Conservation (phyloP, 2,329 filamentous ascomycete genomes). For the Penicillium occitanis region DNA sequence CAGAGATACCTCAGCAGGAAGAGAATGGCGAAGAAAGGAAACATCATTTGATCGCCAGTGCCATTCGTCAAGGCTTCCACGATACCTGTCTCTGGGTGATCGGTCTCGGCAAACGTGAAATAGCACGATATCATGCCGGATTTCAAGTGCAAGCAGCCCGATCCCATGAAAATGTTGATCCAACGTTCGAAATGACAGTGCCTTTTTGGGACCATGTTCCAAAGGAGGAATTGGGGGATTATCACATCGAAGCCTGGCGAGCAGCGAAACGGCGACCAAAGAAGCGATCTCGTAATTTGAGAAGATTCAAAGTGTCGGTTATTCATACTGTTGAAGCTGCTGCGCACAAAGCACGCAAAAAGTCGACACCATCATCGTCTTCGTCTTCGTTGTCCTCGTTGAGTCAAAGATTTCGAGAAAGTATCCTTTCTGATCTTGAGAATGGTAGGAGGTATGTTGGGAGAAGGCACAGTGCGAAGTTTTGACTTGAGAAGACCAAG, state of each 20-base stretch:
- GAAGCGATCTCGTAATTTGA: background rate
- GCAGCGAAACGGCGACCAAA: conserved; percentile 17
- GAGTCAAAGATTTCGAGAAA: background rate
- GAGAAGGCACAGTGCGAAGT: conserved; percentile 11
- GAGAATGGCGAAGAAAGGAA: conserved; percentile 5
- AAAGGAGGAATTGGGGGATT: conserved; percentile 23
- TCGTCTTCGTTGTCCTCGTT: background rate
- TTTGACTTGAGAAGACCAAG: background rate
- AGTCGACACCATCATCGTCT: background rate
- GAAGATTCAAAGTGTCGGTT: background rate
- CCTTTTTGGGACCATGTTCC: conserved; percentile 20
- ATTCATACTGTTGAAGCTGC: background rate
- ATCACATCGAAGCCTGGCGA: conserved; percentile 20
- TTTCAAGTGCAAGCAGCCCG: conserved; percentile 23
- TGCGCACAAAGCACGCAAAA: background rate
- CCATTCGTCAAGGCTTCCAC: conserved; percentile 20
- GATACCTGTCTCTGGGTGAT: conserved; percentile 18
- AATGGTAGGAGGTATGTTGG: conserved; percentile 5
- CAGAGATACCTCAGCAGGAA: conserved; percentile 16
- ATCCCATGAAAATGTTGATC: conserved; percentile 19
- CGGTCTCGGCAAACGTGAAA: conserved; percentile 20
- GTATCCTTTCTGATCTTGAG: background rate
- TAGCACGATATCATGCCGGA: conserved; percentile 23
- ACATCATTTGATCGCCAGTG: conserved; percentile 12
- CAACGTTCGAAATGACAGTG: conserved; percentile 24